A percentile compares a stretch with the other conserved stretches of the same genome.
Conservation (phyloP, 2,329 filamentous ascomycete genomes). For the Trichophyton rubrum region DNA sequence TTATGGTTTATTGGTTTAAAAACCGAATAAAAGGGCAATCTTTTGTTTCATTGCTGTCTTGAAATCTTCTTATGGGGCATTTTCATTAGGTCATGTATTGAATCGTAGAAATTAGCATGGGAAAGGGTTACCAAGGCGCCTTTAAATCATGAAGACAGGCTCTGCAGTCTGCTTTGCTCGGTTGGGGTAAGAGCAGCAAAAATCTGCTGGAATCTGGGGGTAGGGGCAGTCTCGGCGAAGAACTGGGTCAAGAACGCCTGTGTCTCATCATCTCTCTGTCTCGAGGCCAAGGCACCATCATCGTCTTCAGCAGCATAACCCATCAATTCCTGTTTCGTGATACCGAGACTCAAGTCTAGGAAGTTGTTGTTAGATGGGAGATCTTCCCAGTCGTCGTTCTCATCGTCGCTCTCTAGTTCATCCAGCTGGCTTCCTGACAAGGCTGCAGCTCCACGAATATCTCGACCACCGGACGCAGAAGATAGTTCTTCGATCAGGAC, state of each 20-base stretch:
- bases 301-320: conserved; percentile 50
- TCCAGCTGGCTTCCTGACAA: conserved; percentile 47
- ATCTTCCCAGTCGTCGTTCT: conserved; percentile 83
- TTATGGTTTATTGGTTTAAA: background rate
- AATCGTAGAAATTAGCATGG: background rate
- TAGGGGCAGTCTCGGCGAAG: conserved; percentile 49
- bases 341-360: conserved; percentile 60
- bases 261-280: conserved; percentile 79
- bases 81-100: background rate
- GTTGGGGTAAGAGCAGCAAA: conserved; percentile 42
- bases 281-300: conserved; percentile 36
- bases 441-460: conserved; percentile 43
- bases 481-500: conserved; percentile 84
- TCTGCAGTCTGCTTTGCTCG: conserved; percentile 35
- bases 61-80: background rate
- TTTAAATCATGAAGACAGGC: conserved; percentile 2
- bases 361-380: conserved; percentile 54
- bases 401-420: conserved; percentile 52
- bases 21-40: background rate
- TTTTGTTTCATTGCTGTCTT: background rate
- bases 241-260: conserved; percentile 73
- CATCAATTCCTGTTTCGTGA: conserved; percentile 68
- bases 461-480: conserved; percentile 54
- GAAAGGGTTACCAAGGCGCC: background rate
- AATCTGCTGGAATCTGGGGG: conserved; percentile 42